A percentile compares a stretch with the other conserved stretches of the same genome.
Conservation (phyloP, 2,329 filamentous ascomycete genomes). For the Ceratocystis destructans region DNA sequence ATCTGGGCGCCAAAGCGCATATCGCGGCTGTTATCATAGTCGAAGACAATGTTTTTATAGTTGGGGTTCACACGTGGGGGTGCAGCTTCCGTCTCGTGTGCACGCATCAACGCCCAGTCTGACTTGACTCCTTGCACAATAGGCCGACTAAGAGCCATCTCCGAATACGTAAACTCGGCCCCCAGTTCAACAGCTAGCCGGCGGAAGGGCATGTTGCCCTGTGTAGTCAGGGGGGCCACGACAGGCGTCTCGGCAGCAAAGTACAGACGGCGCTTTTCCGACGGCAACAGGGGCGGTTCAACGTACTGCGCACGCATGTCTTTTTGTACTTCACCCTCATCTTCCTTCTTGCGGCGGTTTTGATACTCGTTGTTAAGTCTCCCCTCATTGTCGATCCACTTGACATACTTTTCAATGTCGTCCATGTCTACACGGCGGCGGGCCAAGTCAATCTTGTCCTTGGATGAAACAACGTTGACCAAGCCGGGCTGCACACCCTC, state of each 20-base stretch:
- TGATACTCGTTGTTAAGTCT: slow-evolving; percentile 29
- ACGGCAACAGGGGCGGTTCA: slow-evolving; percentile 79
- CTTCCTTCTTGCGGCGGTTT: slow-evolving; percentile 30
- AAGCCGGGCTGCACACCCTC: slow-evolving; percentile 49
- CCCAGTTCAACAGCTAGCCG: slow-evolving; percentile 80
- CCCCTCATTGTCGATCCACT: slow-evolving; percentile 60
- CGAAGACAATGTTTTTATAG: slow-evolving; percentile 40
- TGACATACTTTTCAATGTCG: slow-evolving; percentile 60
- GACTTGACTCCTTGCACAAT: slow-evolving; percentile 77
- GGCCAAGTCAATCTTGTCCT: slow-evolving; percentile 60
- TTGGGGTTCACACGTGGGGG: slow-evolving; percentile 52
- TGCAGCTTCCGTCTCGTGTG: slow-evolving; percentile 66
- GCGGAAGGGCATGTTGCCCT: slow-evolving; percentile 90
- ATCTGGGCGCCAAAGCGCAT: slow-evolving; percentile 87
- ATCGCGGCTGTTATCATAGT: slow-evolving; percentile 73
- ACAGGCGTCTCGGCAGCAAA: slow-evolving; percentile 88
- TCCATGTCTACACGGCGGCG: slow-evolving; percentile 57
- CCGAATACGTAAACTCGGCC: slow-evolving; percentile 87
- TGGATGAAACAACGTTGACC: slow-evolving; percentile 58
- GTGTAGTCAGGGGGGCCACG: slow-evolving; percentile 88
- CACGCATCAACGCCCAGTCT: slow-evolving; percentile 92
- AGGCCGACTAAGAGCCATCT: slow-evolving; percentile 91
- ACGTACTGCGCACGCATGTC: slow-evolving; percentile 68
- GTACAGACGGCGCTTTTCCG: slow-evolving; percentile 86
- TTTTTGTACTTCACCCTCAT: slow-evolving; percentile 35